Percentiles rank a stretch among this genome's conserved stretches.
Evolutionary conservation across 768 basidiomycete genomes (phyloP).

Genomic region (Termitomyces sp.): DNA sequence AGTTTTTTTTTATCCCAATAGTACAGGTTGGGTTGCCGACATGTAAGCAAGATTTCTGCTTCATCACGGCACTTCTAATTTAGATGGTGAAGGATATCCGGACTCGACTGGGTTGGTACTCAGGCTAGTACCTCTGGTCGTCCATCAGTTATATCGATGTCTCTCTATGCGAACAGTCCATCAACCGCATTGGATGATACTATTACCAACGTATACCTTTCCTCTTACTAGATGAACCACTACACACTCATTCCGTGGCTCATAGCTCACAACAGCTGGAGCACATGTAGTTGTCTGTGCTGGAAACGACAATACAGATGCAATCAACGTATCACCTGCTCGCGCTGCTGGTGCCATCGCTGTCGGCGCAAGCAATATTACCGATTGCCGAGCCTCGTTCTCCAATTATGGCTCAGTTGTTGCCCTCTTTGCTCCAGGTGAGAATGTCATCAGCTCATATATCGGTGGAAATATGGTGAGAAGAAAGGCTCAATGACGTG

Average conservation of each 20-base stretch:
- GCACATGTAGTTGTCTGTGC: conserved; percentile 4
- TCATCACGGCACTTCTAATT: neutral
- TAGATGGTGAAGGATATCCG: neutral
- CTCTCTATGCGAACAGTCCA: neutral
- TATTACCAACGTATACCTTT: neutral
- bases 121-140: neutral
- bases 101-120: neutral
- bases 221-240: neutral
- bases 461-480: too few species aligned
- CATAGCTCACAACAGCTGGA: conserved; percentile 1
- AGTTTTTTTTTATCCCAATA: neutral
- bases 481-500: too few species aligned
- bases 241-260: neutral
- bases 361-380: too few species aligned
- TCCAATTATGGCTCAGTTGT: too few species aligned
- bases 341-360: too few species aligned
- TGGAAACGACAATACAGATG: too few species aligned
- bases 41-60: neutral
- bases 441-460: too few species aligned
- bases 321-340: too few species aligned
- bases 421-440: too few species aligned
- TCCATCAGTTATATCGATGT: neutral
- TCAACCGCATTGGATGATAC: neutral
- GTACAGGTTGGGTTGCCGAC: neutral
- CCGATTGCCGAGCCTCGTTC: too few species aligned